phyloP scores from a whole-genome alignment of 2,329 filamentous ascomycete species.

The Raffaelea ambrosiae region DNA sequence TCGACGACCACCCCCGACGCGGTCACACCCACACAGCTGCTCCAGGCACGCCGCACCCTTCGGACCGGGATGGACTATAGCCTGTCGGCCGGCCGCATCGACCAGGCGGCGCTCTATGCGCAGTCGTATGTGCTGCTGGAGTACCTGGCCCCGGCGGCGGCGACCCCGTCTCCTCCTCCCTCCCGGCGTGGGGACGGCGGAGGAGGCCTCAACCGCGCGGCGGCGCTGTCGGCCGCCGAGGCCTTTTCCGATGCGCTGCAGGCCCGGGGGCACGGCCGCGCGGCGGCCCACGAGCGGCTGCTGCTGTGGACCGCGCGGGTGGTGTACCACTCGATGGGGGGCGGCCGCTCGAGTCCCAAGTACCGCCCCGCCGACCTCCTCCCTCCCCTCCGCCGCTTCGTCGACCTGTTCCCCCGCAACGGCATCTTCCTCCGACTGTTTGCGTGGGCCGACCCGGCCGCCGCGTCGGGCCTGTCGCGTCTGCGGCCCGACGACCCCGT shows the following conservation, averaged over 20 bases:
- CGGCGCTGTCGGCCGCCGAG: constrained; percentile 34
- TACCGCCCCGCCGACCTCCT: constrained; percentile 63
- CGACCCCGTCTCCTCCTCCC: constrained; percentile 26
- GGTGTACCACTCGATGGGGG: too few species aligned
- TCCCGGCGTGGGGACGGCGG: constrained; percentile 26
- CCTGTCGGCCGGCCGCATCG: constrained; percentile 38
- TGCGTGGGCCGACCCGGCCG: constrained; percentile 57
- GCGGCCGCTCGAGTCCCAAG: too few species aligned
- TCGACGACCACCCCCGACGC: constrained; percentile 8
- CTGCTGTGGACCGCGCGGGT: constrained; percentile 57
- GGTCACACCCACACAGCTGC: constrained; percentile 26
- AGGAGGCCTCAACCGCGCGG: constrained; percentile 44
- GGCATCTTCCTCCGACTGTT: constrained; percentile 65
- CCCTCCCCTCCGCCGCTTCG: constrained; percentile 48
- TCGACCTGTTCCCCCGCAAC: constrained; percentile 64
- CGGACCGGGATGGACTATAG: constrained; percentile 44
- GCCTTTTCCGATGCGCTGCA: constrained; percentile 33
- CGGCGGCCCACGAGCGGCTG: constrained; percentile 48
- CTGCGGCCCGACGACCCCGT: constrained; percentile 69
- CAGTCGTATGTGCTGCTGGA: constrained; percentile 57
- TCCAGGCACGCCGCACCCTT: constrained; percentile 48
- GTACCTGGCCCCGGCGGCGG: constrained; percentile 46
- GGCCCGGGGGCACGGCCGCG: constrained; percentile 22
- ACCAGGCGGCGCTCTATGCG: constrained; percentile 44
- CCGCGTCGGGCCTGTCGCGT: constrained; percentile 10